Conservation (phyloP, 2,329 filamentous ascomycete species). For the Didymella exigua region DNA sequence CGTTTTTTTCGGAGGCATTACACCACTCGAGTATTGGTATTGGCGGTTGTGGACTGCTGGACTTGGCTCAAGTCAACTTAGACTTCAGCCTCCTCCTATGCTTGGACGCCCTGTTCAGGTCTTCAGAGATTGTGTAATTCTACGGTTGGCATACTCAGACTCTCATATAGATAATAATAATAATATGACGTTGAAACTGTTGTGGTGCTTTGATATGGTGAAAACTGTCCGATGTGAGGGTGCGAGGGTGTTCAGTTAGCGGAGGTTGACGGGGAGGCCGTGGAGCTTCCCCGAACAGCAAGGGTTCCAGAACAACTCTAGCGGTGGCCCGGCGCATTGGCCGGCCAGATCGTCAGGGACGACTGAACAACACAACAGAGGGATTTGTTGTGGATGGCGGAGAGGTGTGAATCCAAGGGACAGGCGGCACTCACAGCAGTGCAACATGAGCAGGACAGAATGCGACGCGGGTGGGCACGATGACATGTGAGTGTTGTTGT, state of each 20-base stretch:
- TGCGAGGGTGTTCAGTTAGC: neutral
- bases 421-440: neutral
- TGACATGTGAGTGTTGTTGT: constrained; percentile 23
- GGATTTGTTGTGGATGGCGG: neutral
- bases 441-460: constrained; percentile 4
- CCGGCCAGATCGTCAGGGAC: neutral
- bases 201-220: neutral
- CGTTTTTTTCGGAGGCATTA: neutral
- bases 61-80: neutral
- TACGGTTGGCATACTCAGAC: neutral
- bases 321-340: constrained; percentile 10
- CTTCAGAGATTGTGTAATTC: neutral
- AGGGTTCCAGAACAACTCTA: constrained; percentile 19
- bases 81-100: neutral
- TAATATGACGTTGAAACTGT: neutral
- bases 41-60: neutral
- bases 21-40: constrained; percentile 6
- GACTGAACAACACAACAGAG: neutral
- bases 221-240: constrained; percentile 1
- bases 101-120: neutral
- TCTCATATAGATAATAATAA: constrained; percentile 12
- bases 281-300: constrained; percentile 8
- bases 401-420: neutral
- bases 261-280: neutral
- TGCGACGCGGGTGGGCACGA: constrained; percentile 9